A percentile compares a stretch with the other conserved stretches of the same genome.
These are phyloP conservation scores for Trebouxia gelatinosa DNA, from an alignment of 163 green algal genomes.

Conservation along the genomic window DNA sequence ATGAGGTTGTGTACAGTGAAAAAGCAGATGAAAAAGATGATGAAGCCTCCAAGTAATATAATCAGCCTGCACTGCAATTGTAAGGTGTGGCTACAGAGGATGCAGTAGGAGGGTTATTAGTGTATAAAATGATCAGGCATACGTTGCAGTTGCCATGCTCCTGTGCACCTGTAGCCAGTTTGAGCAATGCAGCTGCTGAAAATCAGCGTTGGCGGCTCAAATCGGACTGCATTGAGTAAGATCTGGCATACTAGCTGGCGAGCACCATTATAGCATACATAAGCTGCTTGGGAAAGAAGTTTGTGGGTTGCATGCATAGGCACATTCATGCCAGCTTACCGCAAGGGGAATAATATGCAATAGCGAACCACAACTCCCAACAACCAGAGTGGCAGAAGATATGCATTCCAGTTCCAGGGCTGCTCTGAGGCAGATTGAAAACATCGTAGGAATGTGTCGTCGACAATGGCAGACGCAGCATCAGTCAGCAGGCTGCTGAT, in stretches of 20 bases:
- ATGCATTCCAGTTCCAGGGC: slow-evolving; percentile 98
- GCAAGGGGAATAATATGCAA: slow-evolving; percentile 87
- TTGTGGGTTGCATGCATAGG: no score
- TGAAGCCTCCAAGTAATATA: slow-evolving; percentile 69
- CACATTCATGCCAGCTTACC: no score
- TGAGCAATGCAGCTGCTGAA: no score
- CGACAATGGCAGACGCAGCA: slow-evolving; percentile 79
- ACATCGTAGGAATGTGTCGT: slow-evolving; percentile 95
- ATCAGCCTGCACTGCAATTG: slow-evolving; percentile 71
- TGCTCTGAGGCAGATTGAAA: slow-evolving; percentile 77
- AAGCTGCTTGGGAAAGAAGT: no score
- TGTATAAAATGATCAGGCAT: no score
- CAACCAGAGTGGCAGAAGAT: slow-evolving; percentile 91
- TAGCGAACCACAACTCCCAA: slow-evolving; percentile 80
- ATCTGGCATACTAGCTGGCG: neutral
- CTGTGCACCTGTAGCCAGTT: no score
- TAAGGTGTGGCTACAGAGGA: no score
- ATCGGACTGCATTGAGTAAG: neutral
- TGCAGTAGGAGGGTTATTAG: no score
- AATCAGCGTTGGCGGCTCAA: neutral
- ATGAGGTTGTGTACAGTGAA: slow-evolving; percentile 64
- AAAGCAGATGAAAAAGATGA: slow-evolving; percentile 84
- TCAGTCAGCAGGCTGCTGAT: slow-evolving; percentile 82
- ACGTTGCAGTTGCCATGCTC: no score
- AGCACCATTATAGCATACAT: no score